Percentiles rank a stretch among this genome's conserved stretches.
These are phyloP conservation scores for Toxoplasma gondii DNA, from an alignment of 169 alveolate species.

Conservation along the genomic window DNA sequence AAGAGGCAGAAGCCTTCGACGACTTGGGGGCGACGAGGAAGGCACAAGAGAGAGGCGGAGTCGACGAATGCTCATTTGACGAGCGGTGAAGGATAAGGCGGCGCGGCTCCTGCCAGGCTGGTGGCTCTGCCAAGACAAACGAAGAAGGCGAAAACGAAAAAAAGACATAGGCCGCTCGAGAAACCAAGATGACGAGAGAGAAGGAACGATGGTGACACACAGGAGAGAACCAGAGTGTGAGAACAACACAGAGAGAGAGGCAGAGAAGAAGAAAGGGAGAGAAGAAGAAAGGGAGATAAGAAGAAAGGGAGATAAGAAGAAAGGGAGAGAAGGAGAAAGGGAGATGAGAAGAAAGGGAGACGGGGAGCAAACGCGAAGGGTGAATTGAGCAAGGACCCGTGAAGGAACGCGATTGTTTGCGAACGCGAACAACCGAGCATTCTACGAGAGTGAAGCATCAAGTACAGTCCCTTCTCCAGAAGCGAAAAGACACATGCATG, in stretches of 20 bases:
- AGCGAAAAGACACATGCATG: no score
- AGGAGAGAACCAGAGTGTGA: neutral
- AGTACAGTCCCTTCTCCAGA: neutral
- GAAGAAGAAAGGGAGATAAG: neutral
- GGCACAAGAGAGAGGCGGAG: slow-evolving; percentile 1
- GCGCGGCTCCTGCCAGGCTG: slow-evolving; percentile 31
- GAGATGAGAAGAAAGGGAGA: neutral
- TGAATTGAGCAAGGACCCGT: neutral
- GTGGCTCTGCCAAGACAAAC: neutral
- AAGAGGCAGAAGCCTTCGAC: neutral
- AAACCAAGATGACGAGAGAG: neutral
- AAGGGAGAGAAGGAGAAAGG: neutral
- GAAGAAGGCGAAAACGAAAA: neutral
- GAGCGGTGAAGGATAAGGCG: neutral
- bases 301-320: neutral
- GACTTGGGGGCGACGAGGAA: neutral
- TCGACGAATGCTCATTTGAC: neutral
- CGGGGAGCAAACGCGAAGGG: neutral
- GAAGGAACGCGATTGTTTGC: neutral
- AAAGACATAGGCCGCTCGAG: neutral
- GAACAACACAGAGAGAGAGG: neutral
- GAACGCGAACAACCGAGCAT: neutral
- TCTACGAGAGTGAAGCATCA: neutral
- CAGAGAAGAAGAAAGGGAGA: neutral
- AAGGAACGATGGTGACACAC: neutral